A percentile compares a stretch with the other conserved stretches of the same genome.
Evolutionary conservation across 495 filamentous ascomycete genomes (phyloP).

Genomic region (Daldinia loculata): DNA sequence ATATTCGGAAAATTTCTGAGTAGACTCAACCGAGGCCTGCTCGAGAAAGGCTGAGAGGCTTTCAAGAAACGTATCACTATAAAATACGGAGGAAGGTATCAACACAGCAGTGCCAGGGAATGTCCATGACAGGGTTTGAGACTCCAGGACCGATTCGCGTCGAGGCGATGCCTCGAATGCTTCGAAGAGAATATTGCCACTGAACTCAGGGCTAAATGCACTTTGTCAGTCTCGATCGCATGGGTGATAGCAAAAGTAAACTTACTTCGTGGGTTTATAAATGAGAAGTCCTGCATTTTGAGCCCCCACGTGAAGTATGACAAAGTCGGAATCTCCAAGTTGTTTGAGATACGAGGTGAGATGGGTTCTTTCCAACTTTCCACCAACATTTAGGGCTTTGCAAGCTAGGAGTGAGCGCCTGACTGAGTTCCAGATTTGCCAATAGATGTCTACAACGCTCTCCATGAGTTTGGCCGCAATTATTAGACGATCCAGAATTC

Average conservation of each 20-base stretch:
- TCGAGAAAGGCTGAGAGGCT: slow-evolving; percentile 63
- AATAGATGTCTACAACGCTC: slow-evolving; percentile 23
- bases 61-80: slow-evolving; percentile 55
- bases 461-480: slow-evolving; percentile 45
- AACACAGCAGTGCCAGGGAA: slow-evolving; percentile 57
- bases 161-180: slow-evolving; percentile 63
- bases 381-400: slow-evolving; percentile 43
- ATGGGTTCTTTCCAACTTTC: slow-evolving; percentile 49
- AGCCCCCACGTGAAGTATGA: slow-evolving; percentile 58
- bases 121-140: slow-evolving; percentile 56
- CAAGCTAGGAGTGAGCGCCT: slow-evolving; percentile 45
- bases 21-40: slow-evolving; percentile 61
- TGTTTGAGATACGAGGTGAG: slow-evolving; percentile 47
- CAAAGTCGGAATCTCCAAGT: slow-evolving; percentile 43
- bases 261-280: slow-evolving; percentile 52
- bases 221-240: slow-evolving; percentile 10
- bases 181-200: slow-evolving; percentile 54
- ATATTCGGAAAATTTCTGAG: slow-evolving; percentile 60
- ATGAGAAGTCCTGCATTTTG: slow-evolving; percentile 67
- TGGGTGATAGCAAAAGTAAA: slow-evolving; percentile 4
- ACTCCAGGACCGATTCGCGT: slow-evolving; percentile 53
- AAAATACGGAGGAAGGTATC: slow-evolving; percentile 55
- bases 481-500: slow-evolving; percentile 48
- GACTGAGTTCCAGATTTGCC: slow-evolving; percentile 46
- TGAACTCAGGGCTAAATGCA: slow-evolving; percentile 16